Evolutionary conservation across 768 basidiomycete species (phyloP).

Genomic region (Filobasidium wieringae): DNA sequence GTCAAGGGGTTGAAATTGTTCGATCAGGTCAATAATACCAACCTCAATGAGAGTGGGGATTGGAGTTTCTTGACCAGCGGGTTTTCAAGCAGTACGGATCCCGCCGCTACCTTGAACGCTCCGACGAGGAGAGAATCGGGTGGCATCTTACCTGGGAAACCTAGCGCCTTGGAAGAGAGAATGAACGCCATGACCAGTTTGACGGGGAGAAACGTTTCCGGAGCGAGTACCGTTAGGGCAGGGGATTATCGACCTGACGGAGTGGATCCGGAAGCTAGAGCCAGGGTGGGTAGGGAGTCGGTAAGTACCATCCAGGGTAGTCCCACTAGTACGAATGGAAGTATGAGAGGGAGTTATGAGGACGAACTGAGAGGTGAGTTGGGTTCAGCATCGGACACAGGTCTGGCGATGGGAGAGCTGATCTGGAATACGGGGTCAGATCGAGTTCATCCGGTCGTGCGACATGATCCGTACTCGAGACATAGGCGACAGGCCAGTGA

Average conservation of each 20-base stretch:
- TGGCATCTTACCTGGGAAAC: no score
- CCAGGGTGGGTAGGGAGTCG: no score
- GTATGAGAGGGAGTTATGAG: conserved; percentile 4
- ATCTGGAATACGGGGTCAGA: conserved; percentile 6
- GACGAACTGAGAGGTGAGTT: conserved; percentile 20
- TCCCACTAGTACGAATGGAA: neutral
- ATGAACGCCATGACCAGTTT: no score
- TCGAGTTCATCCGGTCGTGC: conserved; percentile 10
- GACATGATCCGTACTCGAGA: conserved; percentile 8
- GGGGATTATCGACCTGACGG: no score
- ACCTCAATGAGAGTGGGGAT: neutral
- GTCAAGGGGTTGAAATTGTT: conserved; percentile 3
- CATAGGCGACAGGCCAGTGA: conserved; percentile 33
- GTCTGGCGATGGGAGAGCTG: neutral
- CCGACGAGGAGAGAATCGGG: no score
- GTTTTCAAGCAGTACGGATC: no score
- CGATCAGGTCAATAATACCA: neutral
- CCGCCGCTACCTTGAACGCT: no score
- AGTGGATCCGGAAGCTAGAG: no score
- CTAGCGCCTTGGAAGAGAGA: no score
- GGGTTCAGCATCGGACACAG: neutral
- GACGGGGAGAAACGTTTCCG: neutral
- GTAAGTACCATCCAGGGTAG: no score
- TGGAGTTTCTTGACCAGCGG: neutral
- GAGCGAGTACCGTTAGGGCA: conserved; percentile 2